Conservation (phyloP, 495 filamentous ascomycete genomes). For the Patellaria atrata region DNA sequence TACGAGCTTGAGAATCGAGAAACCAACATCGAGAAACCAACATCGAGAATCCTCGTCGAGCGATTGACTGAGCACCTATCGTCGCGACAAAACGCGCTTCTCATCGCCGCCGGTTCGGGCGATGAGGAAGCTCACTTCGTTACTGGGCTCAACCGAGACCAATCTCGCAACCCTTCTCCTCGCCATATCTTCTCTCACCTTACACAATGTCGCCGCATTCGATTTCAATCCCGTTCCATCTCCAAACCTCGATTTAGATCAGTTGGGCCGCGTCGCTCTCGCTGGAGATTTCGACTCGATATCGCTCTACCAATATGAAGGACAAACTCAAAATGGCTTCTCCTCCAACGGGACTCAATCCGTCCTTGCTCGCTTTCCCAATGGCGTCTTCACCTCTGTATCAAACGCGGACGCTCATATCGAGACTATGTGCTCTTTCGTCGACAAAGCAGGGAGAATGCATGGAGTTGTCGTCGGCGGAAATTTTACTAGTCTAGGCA, state of each 20-base stretch:
- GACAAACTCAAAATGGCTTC: slow-evolving; percentile 54
- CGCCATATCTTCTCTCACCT: slow-evolving; percentile 12
- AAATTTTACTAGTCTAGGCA: slow-evolving; percentile 89
- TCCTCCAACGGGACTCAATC: slow-evolving; percentile 64
- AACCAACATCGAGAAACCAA: slow-evolving; percentile 1
- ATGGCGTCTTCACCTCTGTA: slow-evolving; percentile 65
- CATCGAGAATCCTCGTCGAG: slow-evolving; percentile 2
- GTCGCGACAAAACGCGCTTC: not conserved
- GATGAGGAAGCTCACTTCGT: slow-evolving; percentile 22
- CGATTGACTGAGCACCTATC: not conserved
- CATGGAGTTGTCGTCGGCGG: slow-evolving; percentile 73
- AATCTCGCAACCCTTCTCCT: slow-evolving; percentile 17
- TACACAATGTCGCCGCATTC: slow-evolving; percentile 42
- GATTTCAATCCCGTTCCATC: slow-evolving; percentile 56
- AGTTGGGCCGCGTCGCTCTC: slow-evolving; percentile 71
- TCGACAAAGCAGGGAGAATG: slow-evolving; percentile 47
- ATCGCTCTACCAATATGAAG: slow-evolving; percentile 73
- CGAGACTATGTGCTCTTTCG: slow-evolving; percentile 71
- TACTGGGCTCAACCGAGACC: slow-evolving; percentile 18
- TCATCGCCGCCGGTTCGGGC: slow-evolving; percentile 10
- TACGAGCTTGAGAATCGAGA: slow-evolving; percentile 9
- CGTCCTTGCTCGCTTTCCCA: slow-evolving; percentile 69
- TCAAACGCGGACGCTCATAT: slow-evolving; percentile 69
- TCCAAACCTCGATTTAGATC: slow-evolving; percentile 66
- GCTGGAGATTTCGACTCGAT: slow-evolving; percentile 85